phyloP scores from a whole-genome alignment of 345 rosid species.

The Carallia pectinifolia region DNA sequence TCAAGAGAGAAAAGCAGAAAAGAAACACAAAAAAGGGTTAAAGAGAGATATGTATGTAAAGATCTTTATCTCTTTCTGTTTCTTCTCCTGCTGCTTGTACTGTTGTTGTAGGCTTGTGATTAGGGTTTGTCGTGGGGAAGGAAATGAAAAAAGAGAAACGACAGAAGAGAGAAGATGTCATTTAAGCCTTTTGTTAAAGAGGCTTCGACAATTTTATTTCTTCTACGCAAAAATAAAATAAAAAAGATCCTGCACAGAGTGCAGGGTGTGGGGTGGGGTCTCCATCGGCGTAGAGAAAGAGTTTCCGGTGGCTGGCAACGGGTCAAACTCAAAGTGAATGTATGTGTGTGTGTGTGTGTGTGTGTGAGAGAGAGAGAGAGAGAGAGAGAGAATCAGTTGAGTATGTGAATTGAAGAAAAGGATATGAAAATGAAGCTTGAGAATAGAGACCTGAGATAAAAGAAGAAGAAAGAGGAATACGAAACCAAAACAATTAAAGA shows the following conservation, averaged over 20 bases:
- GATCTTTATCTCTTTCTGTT: not conserved
- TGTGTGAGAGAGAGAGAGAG: slow-evolving; percentile 18
- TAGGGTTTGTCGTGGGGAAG: slow-evolving; percentile 40
- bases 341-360: not conserved
- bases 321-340: slow-evolving; percentile 78
- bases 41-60: not conserved
- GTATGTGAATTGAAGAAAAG: slow-evolving; percentile 20
- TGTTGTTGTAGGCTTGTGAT: slow-evolving; percentile 6
- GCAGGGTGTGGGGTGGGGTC: slow-evolving; percentile 58
- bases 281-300: slow-evolving; percentile 44
- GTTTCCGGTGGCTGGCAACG: slow-evolving; percentile 75
- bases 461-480: not conserved
- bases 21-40: not conserved
- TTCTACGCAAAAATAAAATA: slow-evolving; percentile 15
- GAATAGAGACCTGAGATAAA: not conserved
- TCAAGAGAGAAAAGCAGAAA: not conserved
- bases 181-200: slow-evolving; percentile 26
- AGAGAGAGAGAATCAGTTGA: not conserved
- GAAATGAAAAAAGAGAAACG: slow-evolving; percentile 15
- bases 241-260: slow-evolving; percentile 38
- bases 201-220: slow-evolving; percentile 23
- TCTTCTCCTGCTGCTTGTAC: not conserved
- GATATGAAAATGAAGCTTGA: slow-evolving; percentile 1
- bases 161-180: slow-evolving; percentile 24
- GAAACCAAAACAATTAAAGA: not conserved